Conservation (phyloP, 2,329 filamentous ascomycete genomes). For the Sclerotinia spermophila region DNA sequence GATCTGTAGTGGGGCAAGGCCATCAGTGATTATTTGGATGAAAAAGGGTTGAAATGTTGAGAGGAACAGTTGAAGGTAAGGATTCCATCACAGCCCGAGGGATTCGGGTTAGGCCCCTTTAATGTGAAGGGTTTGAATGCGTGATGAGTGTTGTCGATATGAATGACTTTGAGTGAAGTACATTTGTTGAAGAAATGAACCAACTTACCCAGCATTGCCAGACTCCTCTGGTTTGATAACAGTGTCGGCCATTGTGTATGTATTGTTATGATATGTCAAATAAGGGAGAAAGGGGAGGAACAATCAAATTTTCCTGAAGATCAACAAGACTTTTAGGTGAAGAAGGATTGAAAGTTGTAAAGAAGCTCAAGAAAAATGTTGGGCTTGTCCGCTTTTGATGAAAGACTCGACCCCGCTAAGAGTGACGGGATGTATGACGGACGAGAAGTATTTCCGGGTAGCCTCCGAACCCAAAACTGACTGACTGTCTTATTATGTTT, state of each 20-base stretch:
- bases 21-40: conserved; percentile 39
- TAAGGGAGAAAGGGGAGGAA: neutral
- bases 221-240: conserved; percentile 48
- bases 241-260: conserved; percentile 46
- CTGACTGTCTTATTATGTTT: neutral
- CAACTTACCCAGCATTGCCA: conserved; percentile 50
- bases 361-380: conserved; percentile 16
- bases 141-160: conserved; percentile 21
- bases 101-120: conserved; percentile 10
- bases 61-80: neutral
- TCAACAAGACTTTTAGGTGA: conserved; percentile 14
- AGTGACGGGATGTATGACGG: conserved; percentile 11
- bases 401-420: conserved; percentile 16
- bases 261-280: neutral
- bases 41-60: neutral
- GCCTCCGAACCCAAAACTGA: conserved; percentile 4
- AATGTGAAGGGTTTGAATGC: conserved; percentile 11
- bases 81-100: conserved; percentile 20
- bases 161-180: conserved; percentile 31
- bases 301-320: conserved; percentile 20
- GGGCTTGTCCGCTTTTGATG: conserved; percentile 8
- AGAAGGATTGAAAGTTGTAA: conserved; percentile 23
- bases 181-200: conserved; percentile 22
- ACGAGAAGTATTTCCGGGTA: conserved; percentile 15
- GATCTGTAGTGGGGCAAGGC: conserved; percentile 50